phyloP scores from a whole-genome alignment of 306 rosid genomes.

The Cucumis melo region DNA sequence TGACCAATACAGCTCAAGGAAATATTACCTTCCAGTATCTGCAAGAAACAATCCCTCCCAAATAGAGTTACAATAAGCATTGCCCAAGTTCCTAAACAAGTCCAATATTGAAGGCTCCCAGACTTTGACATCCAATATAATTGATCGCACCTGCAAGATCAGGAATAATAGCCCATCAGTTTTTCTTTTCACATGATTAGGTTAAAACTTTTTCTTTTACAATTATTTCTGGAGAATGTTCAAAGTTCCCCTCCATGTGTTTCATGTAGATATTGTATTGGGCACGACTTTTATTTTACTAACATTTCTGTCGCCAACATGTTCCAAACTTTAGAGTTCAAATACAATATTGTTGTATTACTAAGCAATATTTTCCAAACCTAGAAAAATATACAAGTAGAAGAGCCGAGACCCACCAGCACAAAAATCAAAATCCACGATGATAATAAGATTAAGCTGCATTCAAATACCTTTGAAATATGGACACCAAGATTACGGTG shows the following conservation, averaged over 20 bases:
- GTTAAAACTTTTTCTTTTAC: not conserved
- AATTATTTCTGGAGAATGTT: not conserved
- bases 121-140: conserved; percentile 75
- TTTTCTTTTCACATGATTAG: not conserved
- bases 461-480: conserved; percentile 66
- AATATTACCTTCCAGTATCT: conserved; percentile 39
- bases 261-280: not conserved
- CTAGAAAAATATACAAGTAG: not conserved
- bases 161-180: conserved; percentile 9
- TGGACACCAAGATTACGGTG: conserved; percentile 98
- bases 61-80: conserved; percentile 69
- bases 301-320: not conserved
- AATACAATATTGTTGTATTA: not conserved
- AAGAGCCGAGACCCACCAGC: not conserved
- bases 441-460: conserved; percentile 6
- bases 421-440: not conserved
- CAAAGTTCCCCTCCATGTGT: not conserved
- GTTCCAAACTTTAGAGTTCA: not conserved
- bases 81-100: conserved; percentile 74
- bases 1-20: not conserved
- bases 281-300: not conserved
- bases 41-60: conserved; percentile 73
- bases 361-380: not conserved
- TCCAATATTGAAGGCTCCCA: conserved; percentile 87
- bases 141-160: conserved; percentile 81